Percentiles rank a stretch among this genome's conserved stretches.
Conservation (phyloP, 2,329 filamentous ascomycete genomes). For the Pestalotiopsis sp. region DNA sequence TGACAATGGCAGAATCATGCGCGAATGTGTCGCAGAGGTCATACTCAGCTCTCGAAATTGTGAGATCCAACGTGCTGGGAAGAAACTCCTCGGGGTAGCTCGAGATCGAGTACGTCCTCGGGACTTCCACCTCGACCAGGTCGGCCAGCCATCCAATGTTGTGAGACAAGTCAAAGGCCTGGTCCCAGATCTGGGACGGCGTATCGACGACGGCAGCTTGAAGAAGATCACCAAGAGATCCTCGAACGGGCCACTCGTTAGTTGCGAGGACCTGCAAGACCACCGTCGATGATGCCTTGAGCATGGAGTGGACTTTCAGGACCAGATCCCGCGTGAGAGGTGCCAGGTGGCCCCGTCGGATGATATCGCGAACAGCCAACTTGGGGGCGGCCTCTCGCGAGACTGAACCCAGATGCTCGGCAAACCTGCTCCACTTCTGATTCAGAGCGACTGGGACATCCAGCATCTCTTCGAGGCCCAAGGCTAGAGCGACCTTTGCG, state of each 20-base stretch:
- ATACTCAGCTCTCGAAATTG: conserved; percentile 54
- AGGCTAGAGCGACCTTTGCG: conserved; percentile 54
- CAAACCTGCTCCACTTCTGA: conserved; percentile 49
- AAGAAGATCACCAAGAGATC: conserved; percentile 52
- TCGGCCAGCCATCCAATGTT: conserved; percentile 49
- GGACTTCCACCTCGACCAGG: conserved; percentile 51
- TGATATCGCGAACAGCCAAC: conserved; percentile 50
- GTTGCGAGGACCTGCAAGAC: conserved; percentile 52
- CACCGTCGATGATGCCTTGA: conserved; percentile 52
- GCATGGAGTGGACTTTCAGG: conserved; percentile 48
- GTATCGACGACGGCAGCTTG: conserved; percentile 52
- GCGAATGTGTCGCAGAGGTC: conserved; percentile 47
- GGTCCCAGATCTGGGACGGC: conserved; percentile 51
- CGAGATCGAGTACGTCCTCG: conserved; percentile 56
- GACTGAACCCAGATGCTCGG: conserved; percentile 47
- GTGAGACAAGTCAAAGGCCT: conserved; percentile 46
- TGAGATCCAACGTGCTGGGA: conserved; percentile 53
- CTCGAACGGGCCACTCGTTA: conserved; percentile 54
- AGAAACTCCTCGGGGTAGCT: conserved; percentile 53
- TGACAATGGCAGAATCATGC: conserved; percentile 30
- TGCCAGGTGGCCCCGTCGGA: conserved; percentile 53
- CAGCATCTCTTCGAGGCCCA: conserved; percentile 50
- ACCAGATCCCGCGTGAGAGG: conserved; percentile 55
- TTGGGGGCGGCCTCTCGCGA: conserved; percentile 28
- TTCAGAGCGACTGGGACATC: conserved; percentile 42